Conservation (phyloP, 805 yeast genomes). For the Cyberlindnera sargentensis region DNA sequence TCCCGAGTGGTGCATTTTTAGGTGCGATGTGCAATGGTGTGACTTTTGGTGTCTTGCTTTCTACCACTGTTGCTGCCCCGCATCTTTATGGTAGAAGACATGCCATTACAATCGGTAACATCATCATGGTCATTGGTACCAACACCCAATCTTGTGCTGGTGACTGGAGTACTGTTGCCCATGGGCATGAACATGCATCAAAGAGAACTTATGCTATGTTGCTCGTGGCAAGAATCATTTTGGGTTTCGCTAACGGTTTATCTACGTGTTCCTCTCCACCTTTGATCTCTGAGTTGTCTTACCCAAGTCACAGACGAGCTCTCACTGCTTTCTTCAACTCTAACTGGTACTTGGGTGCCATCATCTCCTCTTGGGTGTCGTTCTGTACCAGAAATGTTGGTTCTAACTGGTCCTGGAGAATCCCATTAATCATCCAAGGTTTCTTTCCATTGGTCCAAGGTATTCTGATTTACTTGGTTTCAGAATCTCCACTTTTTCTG, state of each 20-base stretch:
- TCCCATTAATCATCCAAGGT: conserved; percentile 47
- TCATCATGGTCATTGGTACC: conserved; percentile 21
- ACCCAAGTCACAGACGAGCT: conserved; percentile 35
- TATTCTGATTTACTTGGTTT: conserved; percentile 31
- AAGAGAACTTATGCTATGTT: conserved; percentile 19
- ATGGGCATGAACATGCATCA: conserved; percentile 1
- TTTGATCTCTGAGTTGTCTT: conserved; percentile 43
- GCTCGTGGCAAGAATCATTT: conserved; percentile 31
- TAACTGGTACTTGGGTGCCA: conserved; percentile 46
- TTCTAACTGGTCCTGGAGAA: conserved; percentile 41
- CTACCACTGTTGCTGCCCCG: conserved; percentile 24
- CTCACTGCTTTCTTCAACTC: conserved; percentile 40
- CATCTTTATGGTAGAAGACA: conserved; percentile 35
- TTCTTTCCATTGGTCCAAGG: conserved; percentile 38
- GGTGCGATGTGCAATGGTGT: conserved; percentile 38
- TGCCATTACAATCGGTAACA: conserved; percentile 20
- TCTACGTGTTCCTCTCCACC: conserved; percentile 39
- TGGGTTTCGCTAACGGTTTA: conserved; percentile 41
- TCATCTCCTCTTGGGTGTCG: conserved; percentile 44
- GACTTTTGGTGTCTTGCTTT: conserved; percentile 33
- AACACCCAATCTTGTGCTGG: conserved; percentile 25
- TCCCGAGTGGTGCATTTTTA: conserved; percentile 32
- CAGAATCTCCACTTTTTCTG: conserved; percentile 44
- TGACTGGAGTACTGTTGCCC: conserved; percentile 9
- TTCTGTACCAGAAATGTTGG: conserved; percentile 33